phyloP scores from a whole-genome alignment of 192 early-diverging fungal species.

The Gamsiella multidivaricata region DNA sequence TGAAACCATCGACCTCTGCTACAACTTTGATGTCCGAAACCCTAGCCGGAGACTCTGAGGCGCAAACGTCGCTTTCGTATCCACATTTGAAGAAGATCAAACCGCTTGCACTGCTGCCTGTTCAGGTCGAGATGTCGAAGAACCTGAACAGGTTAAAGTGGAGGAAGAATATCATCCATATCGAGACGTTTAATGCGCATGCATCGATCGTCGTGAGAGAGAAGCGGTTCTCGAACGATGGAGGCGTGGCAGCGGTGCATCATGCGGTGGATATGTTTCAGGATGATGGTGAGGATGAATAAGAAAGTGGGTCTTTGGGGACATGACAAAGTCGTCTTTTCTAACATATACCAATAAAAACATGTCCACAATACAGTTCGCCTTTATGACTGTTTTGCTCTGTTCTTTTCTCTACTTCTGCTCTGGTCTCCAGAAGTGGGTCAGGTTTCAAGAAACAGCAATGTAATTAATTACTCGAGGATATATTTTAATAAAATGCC shows the following conservation, averaged over 20 bases:
- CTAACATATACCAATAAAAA: neutral
- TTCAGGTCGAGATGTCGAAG: constrained; percentile 23
- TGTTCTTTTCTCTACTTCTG: too few species aligned
- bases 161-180: constrained; percentile 54
- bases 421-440: too few species aligned
- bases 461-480: too few species aligned
- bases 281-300: constrained; percentile 39
- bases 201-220: constrained; percentile 60
- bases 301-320: neutral
- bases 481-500: too few species aligned
- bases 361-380: too few species aligned
- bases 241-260: constrained; percentile 52
- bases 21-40: neutral
- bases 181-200: constrained; percentile 61
- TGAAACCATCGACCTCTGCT: neutral
- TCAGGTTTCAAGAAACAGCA: too few species aligned
- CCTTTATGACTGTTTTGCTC: too few species aligned
- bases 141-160: constrained; percentile 55
- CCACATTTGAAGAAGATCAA: constrained; percentile 12
- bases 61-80: constrained; percentile 16
- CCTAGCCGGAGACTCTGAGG: neutral
- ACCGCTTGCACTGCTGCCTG: constrained; percentile 26
- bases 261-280: constrained; percentile 62
- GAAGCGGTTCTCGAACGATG: constrained; percentile 34
- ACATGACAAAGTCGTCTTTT: neutral